These are phyloP conservation scores for Carex scoparia DNA, from an alignment of 176 grass and related monocot species.

Conservation along the genomic window DNA sequence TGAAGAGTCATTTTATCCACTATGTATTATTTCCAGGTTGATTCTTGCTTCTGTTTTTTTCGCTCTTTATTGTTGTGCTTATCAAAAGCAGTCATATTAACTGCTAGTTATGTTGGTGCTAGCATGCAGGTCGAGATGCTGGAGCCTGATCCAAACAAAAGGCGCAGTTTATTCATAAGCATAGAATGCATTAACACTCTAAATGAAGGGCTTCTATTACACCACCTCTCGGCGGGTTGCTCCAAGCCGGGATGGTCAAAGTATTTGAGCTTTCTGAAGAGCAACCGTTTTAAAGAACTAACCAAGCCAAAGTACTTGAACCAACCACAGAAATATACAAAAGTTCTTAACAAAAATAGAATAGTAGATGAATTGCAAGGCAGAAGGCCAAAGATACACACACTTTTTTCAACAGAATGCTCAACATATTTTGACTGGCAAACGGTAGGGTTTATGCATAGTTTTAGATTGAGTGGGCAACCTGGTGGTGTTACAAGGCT, in stretches of 20 bases:
- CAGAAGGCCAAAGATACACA: slow-evolving; percentile 71
- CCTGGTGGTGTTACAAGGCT: slow-evolving; percentile 92
- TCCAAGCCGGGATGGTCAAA: slow-evolving; percentile 86
- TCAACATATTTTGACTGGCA: slow-evolving; percentile 98
- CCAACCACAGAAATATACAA: slow-evolving; percentile 26
- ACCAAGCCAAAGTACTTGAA: slow-evolving; percentile 71
- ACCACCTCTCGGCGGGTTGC: slow-evolving; percentile 70
- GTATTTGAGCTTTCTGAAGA: slow-evolving; percentile 94
- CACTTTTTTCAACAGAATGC: slow-evolving; percentile 96
- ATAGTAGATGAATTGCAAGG: slow-evolving; percentile 32
- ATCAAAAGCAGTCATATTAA: background rate
- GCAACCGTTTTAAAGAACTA: slow-evolving; percentile 77
- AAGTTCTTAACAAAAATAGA: slow-evolving; percentile 24
- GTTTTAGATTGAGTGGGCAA: slow-evolving; percentile 74
- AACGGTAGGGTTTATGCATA: slow-evolving; percentile 88
- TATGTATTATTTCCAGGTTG: background rate
- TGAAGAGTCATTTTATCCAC: background rate
- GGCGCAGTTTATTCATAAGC: slow-evolving; percentile 71
- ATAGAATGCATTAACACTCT: slow-evolving; percentile 95
- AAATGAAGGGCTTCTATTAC: slow-evolving; percentile 86
- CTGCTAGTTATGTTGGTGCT: slow-evolving; percentile 6
- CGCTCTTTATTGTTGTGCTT: background rate
- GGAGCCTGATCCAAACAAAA: slow-evolving; percentile 68
- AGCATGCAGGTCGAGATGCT: slow-evolving; percentile 68
- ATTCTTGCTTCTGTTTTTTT: background rate